Evolutionary conservation across 2,329 filamentous ascomycete species (phyloP), one percentile per base, ranked within the genome.

Genomic region (Xylariaceae sp.): DNA sequence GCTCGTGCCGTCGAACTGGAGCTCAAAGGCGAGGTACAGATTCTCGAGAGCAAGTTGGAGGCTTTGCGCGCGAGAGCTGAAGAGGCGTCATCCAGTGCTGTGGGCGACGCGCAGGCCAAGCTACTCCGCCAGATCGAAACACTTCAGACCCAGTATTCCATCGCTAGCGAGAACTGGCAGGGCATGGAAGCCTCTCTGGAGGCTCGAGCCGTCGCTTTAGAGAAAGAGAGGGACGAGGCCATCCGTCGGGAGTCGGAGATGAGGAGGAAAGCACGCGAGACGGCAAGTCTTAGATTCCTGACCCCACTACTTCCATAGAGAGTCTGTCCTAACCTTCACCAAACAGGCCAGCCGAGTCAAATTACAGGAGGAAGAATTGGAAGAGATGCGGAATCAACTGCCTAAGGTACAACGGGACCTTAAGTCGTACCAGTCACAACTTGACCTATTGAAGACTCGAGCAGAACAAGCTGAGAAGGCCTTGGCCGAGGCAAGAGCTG

Each of bases 101-200:
- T 83, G 5, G 87, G 90, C 12, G 88, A 95, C 61, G 82, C 86
- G 1, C 90, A 95, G 58, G 87, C 87, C 35, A 97, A 96, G 65
- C 74, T 97, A 33, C 74, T 97, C 35, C 83, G 93, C 33, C 94
- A 98, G 67, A 86, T 98, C 43, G 93, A 98, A 70, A 96, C 88
- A 1, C 70, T 98, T 29, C 93, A 98, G 66, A 93, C 88, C 6
- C 94, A 98, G 64, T 95, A 98, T 67, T 83, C 90, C 1, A 83
- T 94, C 44, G 93, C 93, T 1, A 93, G 88, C 55, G 89, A 95
- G 61, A 98, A 98, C 58, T 98, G 94, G 93, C 91, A 96, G 62
- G 88, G 90, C 1, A 94, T 98, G 50, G 92, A 98, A 66, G 81
- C 86, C 8, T 94, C 88, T 2, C 69, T 98, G 23, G 78, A 92